Percentiles rank a stretch among this genome's conserved stretches.
Evolutionary conservation across 192 early-diverging fungal species (phyloP).

Genomic region (Gonapodya prolifera): DNA sequence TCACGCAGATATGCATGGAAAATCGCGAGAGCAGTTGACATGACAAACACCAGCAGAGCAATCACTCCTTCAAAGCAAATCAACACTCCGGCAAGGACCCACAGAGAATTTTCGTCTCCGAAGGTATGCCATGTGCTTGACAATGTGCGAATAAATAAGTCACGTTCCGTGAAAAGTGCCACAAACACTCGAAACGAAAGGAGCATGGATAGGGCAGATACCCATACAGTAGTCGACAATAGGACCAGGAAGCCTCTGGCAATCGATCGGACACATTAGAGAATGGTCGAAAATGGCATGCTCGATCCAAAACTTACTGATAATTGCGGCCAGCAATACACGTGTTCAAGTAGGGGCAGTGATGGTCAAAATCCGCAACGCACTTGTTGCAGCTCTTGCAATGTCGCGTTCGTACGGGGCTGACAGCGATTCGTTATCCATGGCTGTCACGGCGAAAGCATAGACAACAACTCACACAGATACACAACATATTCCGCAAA

Average conservation of each 20-base stretch:
- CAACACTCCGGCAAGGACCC: neutral
- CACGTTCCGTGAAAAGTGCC: neutral
- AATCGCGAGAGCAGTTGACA: neutral
- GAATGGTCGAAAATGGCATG: neutral
- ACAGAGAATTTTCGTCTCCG: neutral
- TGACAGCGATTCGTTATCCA: neutral
- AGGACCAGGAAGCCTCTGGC: neutral
- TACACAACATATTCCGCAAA: neutral
- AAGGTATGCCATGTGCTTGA: neutral
- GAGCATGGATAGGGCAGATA: neutral
- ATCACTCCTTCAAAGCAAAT: neutral
- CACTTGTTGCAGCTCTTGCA: conserved; percentile 4
- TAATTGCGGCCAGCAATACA: neutral
- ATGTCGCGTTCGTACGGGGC: neutral
- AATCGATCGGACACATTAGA: neutral
- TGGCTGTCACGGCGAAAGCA: neutral
- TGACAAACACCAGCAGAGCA: neutral
- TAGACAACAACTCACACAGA: neutral
- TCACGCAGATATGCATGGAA: neutral
- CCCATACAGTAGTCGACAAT: neutral
- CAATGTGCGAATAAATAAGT: neutral
- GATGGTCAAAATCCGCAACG: neutral
- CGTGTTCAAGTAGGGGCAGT: conserved; percentile 1
- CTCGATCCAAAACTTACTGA: neutral
- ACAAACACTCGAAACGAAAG: neutral